A percentile compares a stretch with the other conserved stretches of the same genome.
phyloP scores from a whole-genome alignment of 1,284 basidiomycete genomes.

The Erythrobasidium hasegawianum region DNA sequence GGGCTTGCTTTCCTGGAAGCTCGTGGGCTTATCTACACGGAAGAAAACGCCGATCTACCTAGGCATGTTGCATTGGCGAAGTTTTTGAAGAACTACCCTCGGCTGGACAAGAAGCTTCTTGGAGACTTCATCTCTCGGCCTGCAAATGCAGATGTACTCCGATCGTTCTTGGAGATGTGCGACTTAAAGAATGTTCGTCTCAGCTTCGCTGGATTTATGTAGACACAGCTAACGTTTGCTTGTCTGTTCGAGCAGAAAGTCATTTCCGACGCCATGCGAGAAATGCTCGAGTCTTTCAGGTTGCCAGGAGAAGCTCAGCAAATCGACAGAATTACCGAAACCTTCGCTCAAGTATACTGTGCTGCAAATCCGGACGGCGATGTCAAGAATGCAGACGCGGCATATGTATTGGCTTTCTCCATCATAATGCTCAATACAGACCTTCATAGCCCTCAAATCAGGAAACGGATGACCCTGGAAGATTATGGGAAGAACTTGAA shows the following conservation, averaged over 20 bases:
- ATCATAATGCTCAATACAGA: conserved; percentile 99
- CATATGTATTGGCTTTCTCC: conserved; percentile 90
- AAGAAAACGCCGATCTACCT: conserved; percentile 53
- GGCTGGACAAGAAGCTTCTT: conserved; percentile 87
- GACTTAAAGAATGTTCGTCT: conserved; percentile 78
- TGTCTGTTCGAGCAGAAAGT: conserved; percentile 62
- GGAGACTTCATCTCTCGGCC: conserved; percentile 91
- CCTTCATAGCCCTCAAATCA: conserved; percentile 82
- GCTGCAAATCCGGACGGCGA: conserved; percentile 75
- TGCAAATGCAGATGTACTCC: conserved; percentile 78
- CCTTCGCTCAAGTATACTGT: conserved; percentile 88
- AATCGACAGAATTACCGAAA: conserved; percentile 89
- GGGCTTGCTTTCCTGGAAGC: conserved; percentile 88
- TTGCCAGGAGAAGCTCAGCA: conserved; percentile 94
- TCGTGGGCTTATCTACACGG: conserved; percentile 65
- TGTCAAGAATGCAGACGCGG: conserved; percentile 85
- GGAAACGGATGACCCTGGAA: conserved; percentile 95
- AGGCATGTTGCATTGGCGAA: conserved; percentile 63
- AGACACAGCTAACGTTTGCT: neutral
- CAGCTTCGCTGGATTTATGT: neutral
- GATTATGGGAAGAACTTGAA: conserved; percentile 90
- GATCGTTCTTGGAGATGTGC: conserved; percentile 82
- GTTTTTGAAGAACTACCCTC: conserved; percentile 79
- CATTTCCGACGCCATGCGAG: conserved; percentile 90
- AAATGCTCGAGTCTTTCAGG: conserved; percentile 88